phyloP scores from a whole-genome alignment of 2,329 filamentous ascomycete species.

The Scytalidium sp. region DNA sequence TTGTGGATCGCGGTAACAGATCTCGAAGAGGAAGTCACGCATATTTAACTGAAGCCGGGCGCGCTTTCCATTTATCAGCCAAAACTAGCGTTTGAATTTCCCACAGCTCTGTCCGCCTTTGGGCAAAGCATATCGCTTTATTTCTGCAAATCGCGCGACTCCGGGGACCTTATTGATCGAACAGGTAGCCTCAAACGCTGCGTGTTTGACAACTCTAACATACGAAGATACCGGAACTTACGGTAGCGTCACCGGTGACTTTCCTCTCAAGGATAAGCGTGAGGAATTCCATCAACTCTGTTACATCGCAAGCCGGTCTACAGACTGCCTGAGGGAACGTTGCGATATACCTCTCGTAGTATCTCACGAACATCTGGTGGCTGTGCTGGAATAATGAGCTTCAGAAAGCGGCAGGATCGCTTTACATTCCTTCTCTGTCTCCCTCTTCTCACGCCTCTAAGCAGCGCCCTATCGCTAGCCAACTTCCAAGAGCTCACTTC shows the following conservation, averaged over 20 bases:
- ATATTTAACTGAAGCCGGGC: background rate
- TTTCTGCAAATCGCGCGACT: background rate
- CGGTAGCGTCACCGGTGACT: background rate
- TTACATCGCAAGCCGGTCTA: background rate
- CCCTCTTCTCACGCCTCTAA: constrained; percentile 1
- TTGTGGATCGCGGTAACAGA: background rate
- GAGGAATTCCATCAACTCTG: background rate
- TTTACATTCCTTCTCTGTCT: constrained; percentile 13
- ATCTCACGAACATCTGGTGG: background rate
- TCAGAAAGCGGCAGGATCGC: constrained; percentile 17
- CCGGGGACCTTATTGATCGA: background rate
- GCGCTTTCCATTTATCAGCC: background rate
- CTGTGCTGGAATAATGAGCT: background rate
- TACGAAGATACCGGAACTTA: background rate
- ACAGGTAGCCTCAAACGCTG: background rate
- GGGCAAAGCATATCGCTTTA: background rate
- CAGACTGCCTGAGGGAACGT: background rate
- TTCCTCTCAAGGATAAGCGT: background rate
- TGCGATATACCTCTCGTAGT: background rate
- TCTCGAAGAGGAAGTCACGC: background rate
- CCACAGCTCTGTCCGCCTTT: background rate
- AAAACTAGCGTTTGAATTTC: background rate
- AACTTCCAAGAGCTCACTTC: constrained; percentile 27
- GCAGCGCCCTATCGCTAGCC: constrained; percentile 24
- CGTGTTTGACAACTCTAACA: background rate